Evolutionary conservation across 306 rosid species (phyloP), one percentile per base, ranked within the genome.

Genomic region (Albizia julibrissin): DNA sequence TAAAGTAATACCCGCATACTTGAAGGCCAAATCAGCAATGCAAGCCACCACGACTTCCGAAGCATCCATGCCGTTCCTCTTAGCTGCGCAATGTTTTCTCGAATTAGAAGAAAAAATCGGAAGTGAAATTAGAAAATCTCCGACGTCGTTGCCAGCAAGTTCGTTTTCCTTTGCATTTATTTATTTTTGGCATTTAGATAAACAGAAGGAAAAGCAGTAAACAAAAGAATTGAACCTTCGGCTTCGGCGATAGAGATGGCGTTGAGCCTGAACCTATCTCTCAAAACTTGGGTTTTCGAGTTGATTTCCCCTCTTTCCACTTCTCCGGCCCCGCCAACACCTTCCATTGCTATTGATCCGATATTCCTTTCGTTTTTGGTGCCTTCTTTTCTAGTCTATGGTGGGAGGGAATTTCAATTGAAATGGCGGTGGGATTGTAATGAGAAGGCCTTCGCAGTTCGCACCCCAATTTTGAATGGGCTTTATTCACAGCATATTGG

Each of bases 1-100:
- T 16, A 31, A 12, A 34, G 75, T 44, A 34, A 81, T 65, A 95
- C 99, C 97, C 16, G 98, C 80, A 75, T 84, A 95, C 71, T 93
- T 93, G 89, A 90, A 89, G 49, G 97, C 94, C 83, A 95, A 84
- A 80, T 95, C 97, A 34, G 97, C 79, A 27, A 95, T 40, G 90
- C 97, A 95, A 82, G 92, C 70, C 74, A 92, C 91, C 10, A 93
- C 97, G 5, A 91, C 91, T 74, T 82, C 90, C 5, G 99, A 92
- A 4, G 87, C 85, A 81, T 87, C 93, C 93, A 92, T 87, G 67
- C 83, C 89, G 50, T 37, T 87, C 73, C 66, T 77, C 74, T 85
- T 92, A 21, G 82, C 90, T 87, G 86, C n/a, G 37, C 6, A 31
- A 62, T 18, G 3, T 56, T 79, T 52, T 39, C 12, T 31, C 15